A percentile compares a stretch with the other conserved stretches of the same genome.
phyloP scores from a whole-genome alignment of 371 early-diverging fungal genomes.

The Rhizopus stolonifer region DNA sequence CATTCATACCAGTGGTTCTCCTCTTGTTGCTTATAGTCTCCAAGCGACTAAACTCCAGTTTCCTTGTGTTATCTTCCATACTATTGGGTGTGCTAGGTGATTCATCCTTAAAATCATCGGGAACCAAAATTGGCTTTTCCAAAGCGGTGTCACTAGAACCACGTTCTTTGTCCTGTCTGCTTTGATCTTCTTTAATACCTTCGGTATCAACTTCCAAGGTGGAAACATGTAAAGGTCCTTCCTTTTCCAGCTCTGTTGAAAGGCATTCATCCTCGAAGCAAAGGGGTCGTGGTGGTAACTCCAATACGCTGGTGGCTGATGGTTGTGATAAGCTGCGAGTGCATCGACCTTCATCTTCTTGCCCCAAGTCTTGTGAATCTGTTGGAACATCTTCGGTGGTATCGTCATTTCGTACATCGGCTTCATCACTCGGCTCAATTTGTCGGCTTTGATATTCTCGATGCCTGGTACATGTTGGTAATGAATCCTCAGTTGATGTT shows the following conservation, averaged over 20 bases:
- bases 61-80: background rate
- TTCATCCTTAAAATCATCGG: constrained; percentile 13
- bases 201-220: constrained; percentile 20
- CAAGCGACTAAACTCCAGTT: constrained; percentile 18
- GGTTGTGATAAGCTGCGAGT: constrained; percentile 12
- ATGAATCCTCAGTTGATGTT: constrained; percentile 4
- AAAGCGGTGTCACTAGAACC: constrained; percentile 12
- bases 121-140: constrained; percentile 18
- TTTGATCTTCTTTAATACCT: constrained; percentile 6
- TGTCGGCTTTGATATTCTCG: constrained; percentile 16
- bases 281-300: background rate
- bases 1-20: constrained; percentile 5
- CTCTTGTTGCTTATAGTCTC: constrained; percentile 12
- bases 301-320: constrained; percentile 13
- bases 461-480: constrained; percentile 21
- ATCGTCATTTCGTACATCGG: constrained; percentile 18
- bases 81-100: constrained; percentile 3
- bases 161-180: background rate
- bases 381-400: constrained; percentile 9
- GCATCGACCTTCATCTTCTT: constrained; percentile 12
- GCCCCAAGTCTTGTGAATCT: constrained; percentile 16
- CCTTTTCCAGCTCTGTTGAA: constrained; percentile 10
- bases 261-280: constrained; percentile 5
- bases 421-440: constrained; percentile 2
- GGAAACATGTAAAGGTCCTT: constrained; percentile 9